These are phyloP conservation scores for Rhizopogon vesiculosus DNA, from an alignment of 768 basidiomycete species.

Conservation along the genomic window DNA sequence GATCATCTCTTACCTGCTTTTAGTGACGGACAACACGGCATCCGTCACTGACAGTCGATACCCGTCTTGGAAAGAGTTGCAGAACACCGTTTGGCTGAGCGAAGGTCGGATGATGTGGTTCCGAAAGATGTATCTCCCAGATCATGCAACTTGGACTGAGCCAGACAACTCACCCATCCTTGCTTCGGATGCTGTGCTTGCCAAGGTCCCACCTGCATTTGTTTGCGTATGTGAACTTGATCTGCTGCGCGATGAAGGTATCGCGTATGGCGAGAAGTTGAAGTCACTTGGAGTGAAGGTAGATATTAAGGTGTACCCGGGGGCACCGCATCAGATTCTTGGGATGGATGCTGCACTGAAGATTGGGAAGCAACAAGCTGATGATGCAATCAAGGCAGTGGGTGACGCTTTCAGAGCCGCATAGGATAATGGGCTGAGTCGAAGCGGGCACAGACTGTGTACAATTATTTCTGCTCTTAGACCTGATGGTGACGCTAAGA, in stretches of 20 bases:
- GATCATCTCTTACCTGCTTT: not conserved
- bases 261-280: slow-evolving; percentile 58
- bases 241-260: slow-evolving; percentile 62
- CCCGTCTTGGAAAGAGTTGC: slow-evolving; percentile 53
- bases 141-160: slow-evolving; percentile 49
- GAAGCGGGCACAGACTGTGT: not conserved
- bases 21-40: slow-evolving; percentile 66
- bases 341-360: slow-evolving; percentile 54
- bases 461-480: slow-evolving; percentile 31
- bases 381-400: slow-evolving; percentile 17
- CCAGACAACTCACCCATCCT: slow-evolving; percentile 70
- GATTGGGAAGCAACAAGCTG: slow-evolving; percentile 31
- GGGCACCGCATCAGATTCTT: slow-evolving; percentile 61
- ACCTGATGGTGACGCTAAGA: slow-evolving; percentile 10
- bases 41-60: slow-evolving; percentile 31
- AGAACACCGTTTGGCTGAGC: slow-evolving; percentile 52
- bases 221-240: slow-evolving; percentile 63
- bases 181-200: slow-evolving; percentile 33
- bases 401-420: slow-evolving; percentile 12
- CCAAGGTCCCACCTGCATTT: slow-evolving; percentile 52
- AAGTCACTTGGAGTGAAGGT: slow-evolving; percentile 46
- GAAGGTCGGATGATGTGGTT: slow-evolving; percentile 72
- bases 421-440: not conserved
- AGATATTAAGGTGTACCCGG: slow-evolving; percentile 24
- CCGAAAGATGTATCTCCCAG: slow-evolving; percentile 60